These are phyloP conservation scores for Escovopsis weberi DNA, from an alignment of 2,329 filamentous ascomycete genomes.

Conservation along the genomic window DNA sequence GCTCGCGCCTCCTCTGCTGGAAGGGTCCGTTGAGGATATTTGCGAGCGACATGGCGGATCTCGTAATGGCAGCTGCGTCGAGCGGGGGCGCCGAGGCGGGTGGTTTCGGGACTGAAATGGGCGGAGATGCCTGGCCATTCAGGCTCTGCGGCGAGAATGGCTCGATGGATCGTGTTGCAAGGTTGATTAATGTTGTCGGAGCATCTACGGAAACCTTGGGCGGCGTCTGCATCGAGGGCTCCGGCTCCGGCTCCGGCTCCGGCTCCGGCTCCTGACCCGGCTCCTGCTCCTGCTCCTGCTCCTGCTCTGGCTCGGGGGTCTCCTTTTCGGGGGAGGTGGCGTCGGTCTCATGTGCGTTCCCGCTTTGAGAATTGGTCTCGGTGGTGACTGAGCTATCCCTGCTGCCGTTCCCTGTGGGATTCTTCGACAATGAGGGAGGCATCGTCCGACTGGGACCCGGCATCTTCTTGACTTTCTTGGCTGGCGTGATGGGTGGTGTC, in stretches of 20 bases:
- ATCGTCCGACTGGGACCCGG: slow-evolving; percentile 8
- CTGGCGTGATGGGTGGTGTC: slow-evolving; percentile 40
- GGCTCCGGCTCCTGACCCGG: no score
- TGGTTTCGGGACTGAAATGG: background rate
- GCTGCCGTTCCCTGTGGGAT: slow-evolving; percentile 9
- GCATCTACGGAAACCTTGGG: slow-evolving; percentile 4
- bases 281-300: no score
- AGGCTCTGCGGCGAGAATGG: slow-evolving; percentile 20
- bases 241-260: no score
- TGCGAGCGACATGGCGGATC: slow-evolving; percentile 18
- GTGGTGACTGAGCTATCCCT: slow-evolving; percentile 23
- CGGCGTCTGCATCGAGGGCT: slow-evolving; percentile 17
- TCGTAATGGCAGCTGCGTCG: background rate
- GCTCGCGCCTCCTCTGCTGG: slow-evolving; percentile 4
- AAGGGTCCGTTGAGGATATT: slow-evolving; percentile 18
- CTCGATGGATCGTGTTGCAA: slow-evolving; percentile 2
- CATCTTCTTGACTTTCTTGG: slow-evolving; percentile 31
- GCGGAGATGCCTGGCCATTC: slow-evolving; percentile 13
- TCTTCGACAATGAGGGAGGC: slow-evolving; percentile 7
- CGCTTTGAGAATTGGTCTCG: slow-evolving; percentile 13
- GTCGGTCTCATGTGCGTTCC: slow-evolving; percentile 24
- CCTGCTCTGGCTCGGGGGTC: slow-evolving; percentile 17
- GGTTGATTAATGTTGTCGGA: no score
- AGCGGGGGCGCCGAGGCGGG: background rate
- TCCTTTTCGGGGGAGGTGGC: slow-evolving; percentile 37